Evolutionary conservation across 768 basidiomycete species (phyloP).

Genomic region (Kwoniella bestiolae): DNA sequence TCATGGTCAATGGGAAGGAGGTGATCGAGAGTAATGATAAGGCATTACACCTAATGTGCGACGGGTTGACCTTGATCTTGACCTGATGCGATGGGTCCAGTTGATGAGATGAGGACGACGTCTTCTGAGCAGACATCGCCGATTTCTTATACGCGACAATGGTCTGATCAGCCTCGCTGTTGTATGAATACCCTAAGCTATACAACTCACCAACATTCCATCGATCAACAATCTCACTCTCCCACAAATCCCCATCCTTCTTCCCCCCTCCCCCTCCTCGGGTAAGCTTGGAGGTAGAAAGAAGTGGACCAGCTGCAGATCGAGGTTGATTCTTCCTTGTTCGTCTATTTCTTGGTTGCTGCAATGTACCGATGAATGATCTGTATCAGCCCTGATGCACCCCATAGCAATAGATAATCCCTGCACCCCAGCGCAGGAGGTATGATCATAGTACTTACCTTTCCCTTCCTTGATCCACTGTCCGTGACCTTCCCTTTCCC

Average conservation of each 20-base stretch:
- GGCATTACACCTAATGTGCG: background rate
- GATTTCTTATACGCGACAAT: slow-evolving; percentile 21
- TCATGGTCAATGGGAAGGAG: too few species aligned
- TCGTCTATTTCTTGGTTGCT: background rate
- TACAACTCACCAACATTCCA: slow-evolving; percentile 35
- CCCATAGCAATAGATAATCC: too few species aligned
- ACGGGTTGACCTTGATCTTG: background rate
- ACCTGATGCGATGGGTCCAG: background rate
- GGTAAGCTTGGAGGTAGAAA: background rate
- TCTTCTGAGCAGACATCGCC: slow-evolving; percentile 30
- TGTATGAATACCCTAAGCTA: background rate
- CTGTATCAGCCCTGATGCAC: too few species aligned
- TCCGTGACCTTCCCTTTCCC: slow-evolving; percentile 1
- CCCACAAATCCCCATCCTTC: slow-evolving; percentile 32
- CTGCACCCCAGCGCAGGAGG: too few species aligned
- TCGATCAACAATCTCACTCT: slow-evolving; percentile 36
- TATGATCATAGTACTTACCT: too few species aligned
- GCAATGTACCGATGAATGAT: too few species aligned
- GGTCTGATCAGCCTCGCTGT: background rate
- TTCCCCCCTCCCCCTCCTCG: background rate
- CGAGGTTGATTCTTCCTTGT: background rate
- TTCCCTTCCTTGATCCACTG: background rate
- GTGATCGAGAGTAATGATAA: background rate
- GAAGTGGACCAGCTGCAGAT: background rate
- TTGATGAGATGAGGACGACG: background rate